Evolutionary conservation across 164 flowering plant species (phyloP), one percentile per base, ranked within the genome.

Genomic region (Stephania japonica): DNA sequence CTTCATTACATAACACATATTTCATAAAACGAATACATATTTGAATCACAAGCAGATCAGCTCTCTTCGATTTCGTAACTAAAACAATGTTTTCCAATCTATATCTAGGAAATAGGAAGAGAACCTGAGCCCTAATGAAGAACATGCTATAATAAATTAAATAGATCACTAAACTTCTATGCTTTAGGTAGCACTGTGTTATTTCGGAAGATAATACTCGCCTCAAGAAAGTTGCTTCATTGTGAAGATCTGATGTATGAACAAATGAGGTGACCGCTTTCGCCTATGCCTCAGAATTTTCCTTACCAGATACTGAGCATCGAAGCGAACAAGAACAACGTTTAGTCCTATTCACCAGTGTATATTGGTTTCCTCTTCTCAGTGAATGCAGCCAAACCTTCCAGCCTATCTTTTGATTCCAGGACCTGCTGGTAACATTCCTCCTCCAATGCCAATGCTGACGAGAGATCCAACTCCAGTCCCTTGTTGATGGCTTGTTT

Each of bases 371-470:
- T 88, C 47, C 99, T 82, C 80, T 88, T 95, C 86, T 93, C 99
- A 11, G 94, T 91, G 85, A 95, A 95, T 84, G 99, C 99, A 49
- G 93, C 94, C 72, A 95, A 77, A 64, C 94, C 99, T 84, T 93
- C 99, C 75, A 91, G 76, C 11, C 98, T 87, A 78, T 95, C 99
- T 63, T 85, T 84, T n/a, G 99, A 88, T 79, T 86, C 70, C 81
- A 93, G 43, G 12, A 85, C 73, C 78, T 83, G 82, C 69, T 77
- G 80, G 74, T 91, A 93, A 82, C 97, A 91, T 23, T 88, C 90
- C 77, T 87, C 91, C 83, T 95, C 99, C 77, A 90, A 27, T 23
- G 50, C 86, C 76, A 91, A 77, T 49, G 85, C 96, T 43, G 96
- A 83, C 6, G 71, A 78, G 71, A 83, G 81, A 43, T 83, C 81